Evolutionary conservation across 805 yeast genomes (phyloP).

Genomic region (Yarrowia sp.): DNA sequence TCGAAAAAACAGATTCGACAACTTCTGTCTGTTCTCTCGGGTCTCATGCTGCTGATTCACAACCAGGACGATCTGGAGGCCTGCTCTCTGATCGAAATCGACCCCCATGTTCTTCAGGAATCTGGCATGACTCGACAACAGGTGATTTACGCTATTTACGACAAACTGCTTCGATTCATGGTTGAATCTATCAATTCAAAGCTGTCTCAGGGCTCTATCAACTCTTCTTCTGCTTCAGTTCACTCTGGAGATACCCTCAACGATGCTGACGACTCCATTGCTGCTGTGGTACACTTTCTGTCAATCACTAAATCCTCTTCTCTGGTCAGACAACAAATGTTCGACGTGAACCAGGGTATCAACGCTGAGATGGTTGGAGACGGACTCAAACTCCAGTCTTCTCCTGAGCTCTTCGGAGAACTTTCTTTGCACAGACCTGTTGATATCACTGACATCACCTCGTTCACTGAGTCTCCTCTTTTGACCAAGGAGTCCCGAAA

Average conservation of each 20-base stretch:
- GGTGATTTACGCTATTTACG: conserved; percentile 38
- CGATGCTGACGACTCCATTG: conserved; percentile 29
- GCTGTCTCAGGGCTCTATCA: conserved; percentile 33
- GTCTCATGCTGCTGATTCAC: conserved; percentile 42
- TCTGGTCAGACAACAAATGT: conserved; percentile 34
- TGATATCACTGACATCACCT: background rate
- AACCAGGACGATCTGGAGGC: conserved; percentile 41
- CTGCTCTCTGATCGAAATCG: conserved; percentile 41
- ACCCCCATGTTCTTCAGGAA: conserved; percentile 33
- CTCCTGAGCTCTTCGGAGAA: conserved; percentile 29
- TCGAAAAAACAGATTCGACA: conserved; percentile 32
- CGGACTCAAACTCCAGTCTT: conserved; percentile 35
- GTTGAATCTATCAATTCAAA: conserved; percentile 38
- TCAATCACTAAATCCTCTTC: conserved; percentile 39
- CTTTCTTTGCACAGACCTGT: conserved; percentile 12
- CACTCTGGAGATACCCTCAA: conserved; percentile 26
- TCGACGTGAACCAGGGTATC: conserved; percentile 39
- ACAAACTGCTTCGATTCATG: conserved; percentile 36
- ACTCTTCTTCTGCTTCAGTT: background rate
- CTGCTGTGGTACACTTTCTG: conserved; percentile 39
- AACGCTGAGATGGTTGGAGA: conserved; percentile 41
- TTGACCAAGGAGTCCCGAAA: background rate
- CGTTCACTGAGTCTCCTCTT: conserved; percentile 1
- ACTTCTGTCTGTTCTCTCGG: conserved; percentile 39
- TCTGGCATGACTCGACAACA: conserved; percentile 33